Conservation (phyloP, 164 flowering plant genomes). For the Stephania japonica region DNA sequence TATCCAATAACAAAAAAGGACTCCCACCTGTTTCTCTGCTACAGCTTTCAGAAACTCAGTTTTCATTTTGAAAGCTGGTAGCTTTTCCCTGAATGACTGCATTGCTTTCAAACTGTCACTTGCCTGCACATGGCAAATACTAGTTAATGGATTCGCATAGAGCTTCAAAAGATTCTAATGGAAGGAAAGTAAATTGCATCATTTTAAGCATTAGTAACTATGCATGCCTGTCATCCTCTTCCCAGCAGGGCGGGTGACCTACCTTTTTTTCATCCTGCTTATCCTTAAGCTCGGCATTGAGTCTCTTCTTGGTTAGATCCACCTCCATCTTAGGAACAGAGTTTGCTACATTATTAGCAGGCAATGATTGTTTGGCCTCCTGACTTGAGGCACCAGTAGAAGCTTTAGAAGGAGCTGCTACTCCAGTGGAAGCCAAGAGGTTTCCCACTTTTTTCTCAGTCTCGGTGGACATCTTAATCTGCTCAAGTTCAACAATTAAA, state of each 20-base stretch:
- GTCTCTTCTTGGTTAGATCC: slow-evolving; percentile 42
- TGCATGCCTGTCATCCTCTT: background rate
- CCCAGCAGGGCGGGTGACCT: background rate
- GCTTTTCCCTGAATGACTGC: slow-evolving; percentile 68
- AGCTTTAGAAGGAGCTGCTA: slow-evolving; percentile 19
- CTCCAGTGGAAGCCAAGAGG: slow-evolving; percentile 49
- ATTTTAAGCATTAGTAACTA: background rate
- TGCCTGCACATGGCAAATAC: slow-evolving; percentile 35
- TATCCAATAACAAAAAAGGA: background rate
- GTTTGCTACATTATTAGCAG: slow-evolving; percentile 14
- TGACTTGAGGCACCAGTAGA: slow-evolving; percentile 34
- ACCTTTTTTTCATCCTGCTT: slow-evolving; percentile 67
- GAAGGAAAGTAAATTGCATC: background rate
- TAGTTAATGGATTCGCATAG: background rate
- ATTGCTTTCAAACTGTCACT: slow-evolving; percentile 47
- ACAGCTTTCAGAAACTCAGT: slow-evolving; percentile 75
- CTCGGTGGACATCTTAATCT: slow-evolving; percentile 86
- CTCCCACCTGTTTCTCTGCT: slow-evolving; percentile 66
- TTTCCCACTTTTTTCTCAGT: slow-evolving; percentile 65
- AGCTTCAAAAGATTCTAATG: background rate
- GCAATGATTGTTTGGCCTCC: slow-evolving; percentile 21
- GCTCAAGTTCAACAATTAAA: slow-evolving; percentile 17
- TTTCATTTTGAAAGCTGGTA: slow-evolving; percentile 80
- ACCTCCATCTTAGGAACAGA: slow-evolving; percentile 18
- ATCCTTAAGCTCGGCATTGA: slow-evolving; percentile 55